These are phyloP conservation scores for Leccinum fibrillosum DNA, from an alignment of 768 basidiomycete species.

Conservation along the genomic window DNA sequence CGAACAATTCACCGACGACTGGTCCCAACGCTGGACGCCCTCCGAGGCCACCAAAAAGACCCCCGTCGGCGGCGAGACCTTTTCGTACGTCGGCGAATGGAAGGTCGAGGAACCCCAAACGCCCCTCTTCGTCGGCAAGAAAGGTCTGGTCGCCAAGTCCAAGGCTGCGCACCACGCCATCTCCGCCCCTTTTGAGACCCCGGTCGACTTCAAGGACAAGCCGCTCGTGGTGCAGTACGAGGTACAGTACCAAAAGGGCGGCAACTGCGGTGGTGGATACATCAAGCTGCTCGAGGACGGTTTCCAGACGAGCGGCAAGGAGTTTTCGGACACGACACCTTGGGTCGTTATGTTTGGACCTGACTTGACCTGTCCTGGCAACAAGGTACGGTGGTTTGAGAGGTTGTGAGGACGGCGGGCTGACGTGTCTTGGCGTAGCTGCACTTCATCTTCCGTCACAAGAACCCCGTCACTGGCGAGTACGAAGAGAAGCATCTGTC, in stretches of 20 bases:
- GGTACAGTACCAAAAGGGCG: conserved; percentile 98
- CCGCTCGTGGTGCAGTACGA: conserved; percentile 97
- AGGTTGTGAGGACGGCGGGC: not conserved
- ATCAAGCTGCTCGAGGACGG: conserved; percentile 93
- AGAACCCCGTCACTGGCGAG: conserved; percentile 89
- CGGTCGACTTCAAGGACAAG: conserved; percentile 78
- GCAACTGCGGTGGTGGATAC: conserved; percentile 99
- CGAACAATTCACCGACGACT: conserved; percentile 94
- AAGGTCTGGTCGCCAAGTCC: conserved; percentile 91
- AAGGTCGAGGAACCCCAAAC: conserved; percentile 84
- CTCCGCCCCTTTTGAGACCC: conserved; percentile 79
- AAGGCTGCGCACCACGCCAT: conserved; percentile 99
- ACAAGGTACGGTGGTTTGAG: conserved; percentile 57
- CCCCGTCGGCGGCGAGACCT: conserved; percentile 91
- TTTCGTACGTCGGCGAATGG: conserved; percentile 98
- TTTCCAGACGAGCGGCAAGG: conserved; percentile 90
- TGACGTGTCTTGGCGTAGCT: conserved; percentile 45
- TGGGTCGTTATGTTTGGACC: conserved; percentile 99
- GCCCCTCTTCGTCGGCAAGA: conserved; percentile 79
- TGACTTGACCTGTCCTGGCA: conserved; percentile 89
- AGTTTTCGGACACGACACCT: conserved; percentile 90
- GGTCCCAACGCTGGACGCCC: conserved; percentile 90
- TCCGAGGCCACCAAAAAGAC: conserved; percentile 99
- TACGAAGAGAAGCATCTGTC: conserved; percentile 96
- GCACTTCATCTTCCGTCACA: conserved; percentile 99